Base-by-base conservation (phyloP, 2,329 filamentous ascomycete species). In the Hypocreales sp. region DNA sequence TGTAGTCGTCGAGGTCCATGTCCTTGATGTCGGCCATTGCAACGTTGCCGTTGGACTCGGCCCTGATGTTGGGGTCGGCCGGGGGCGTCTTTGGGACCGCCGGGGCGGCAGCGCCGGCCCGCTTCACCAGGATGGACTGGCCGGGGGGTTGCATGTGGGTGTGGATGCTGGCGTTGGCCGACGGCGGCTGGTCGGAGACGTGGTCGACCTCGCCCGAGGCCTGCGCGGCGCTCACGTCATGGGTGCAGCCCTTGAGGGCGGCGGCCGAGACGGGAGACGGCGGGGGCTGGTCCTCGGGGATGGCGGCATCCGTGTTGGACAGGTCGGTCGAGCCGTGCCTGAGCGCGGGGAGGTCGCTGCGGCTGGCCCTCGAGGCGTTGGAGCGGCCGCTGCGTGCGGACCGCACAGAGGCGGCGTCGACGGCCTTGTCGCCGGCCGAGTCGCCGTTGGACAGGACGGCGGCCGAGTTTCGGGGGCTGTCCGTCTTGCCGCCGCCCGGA, bases 1-100 rank as follows among this genome's bases (percentile, higher is more conserved):
- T 98, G 64, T 92, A 94, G 47, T 98, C 90, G 47, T 98, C 90
- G 17, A 98, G 63, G 48, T 98, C 90, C 40, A 90, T 81, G 20
- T 86, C 73, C 52, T 93, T 93, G 45, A 95, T 71, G 14, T 92
- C 82, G 30, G 79, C 74, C 66, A 95, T 92, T 35, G 81, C 79
- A 54, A 93, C 79, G 29, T 57, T 61, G 7, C 56, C 48, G 30
- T 51, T 51, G 4, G 56, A 49, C 25, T 74, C 69, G 14, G 38
- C 30, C 33, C 47, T 52, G 29, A 35, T 38, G 16, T 36, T 37
- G n/a, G 55, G 50, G 7, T 60, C 53, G 30, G 66, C 60, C 19
- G 64, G 42, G n/a, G 52, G 35, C 4, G 36, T 36, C 19, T 46
- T 60, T 10, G 7, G 7, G 25, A 70, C 54, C 30, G 81, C 64